phyloP scores from a whole-genome alignment of 495 filamentous ascomycete genomes.

The Symbiotaphrina buchneri region DNA sequence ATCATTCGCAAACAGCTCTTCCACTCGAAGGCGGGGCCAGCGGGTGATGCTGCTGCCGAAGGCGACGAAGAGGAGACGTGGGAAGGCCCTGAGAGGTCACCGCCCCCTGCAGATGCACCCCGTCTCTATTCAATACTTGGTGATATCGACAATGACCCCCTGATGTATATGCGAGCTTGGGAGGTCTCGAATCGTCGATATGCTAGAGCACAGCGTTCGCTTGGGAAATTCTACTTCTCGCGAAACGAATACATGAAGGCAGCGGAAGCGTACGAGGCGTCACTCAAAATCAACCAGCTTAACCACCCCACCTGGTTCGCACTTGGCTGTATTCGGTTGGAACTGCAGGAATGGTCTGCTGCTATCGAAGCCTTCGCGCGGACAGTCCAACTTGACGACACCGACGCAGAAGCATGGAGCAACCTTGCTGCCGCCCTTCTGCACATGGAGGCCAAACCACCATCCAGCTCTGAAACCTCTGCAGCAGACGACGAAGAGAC shows the following conservation, averaged over 20 bases:
- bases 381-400: slow-evolving; percentile 60
- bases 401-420: slow-evolving; percentile 81
- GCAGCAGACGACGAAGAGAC: neutral
- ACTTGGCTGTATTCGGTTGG: slow-evolving; percentile 67
- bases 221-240: slow-evolving; percentile 55
- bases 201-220: slow-evolving; percentile 65
- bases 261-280: slow-evolving; percentile 51
- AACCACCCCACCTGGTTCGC: slow-evolving; percentile 74
- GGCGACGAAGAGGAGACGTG: slow-evolving; percentile 18
- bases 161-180: slow-evolving; percentile 73
- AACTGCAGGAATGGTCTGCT: slow-evolving; percentile 50
- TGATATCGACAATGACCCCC: slow-evolving; percentile 55
- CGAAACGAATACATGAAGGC: slow-evolving; percentile 41
- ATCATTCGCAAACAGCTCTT: slow-evolving; percentile 63
- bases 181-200: slow-evolving; percentile 60
- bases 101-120: slow-evolving; percentile 63
- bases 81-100: slow-evolving; percentile 26
- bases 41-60: slow-evolving; percentile 26
- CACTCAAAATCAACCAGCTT: slow-evolving; percentile 55
- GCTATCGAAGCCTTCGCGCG: slow-evolving; percentile 71
- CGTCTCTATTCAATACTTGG: slow-evolving; percentile 85
- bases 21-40: slow-evolving; percentile 19
- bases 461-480: too few species aligned
- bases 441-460: slow-evolving; percentile 6
- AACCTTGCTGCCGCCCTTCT: slow-evolving; percentile 76